These are phyloP conservation scores for Lasiosphaeria miniovina DNA, from an alignment of 495 filamentous ascomycete genomes.

Conservation along the genomic window DNA sequence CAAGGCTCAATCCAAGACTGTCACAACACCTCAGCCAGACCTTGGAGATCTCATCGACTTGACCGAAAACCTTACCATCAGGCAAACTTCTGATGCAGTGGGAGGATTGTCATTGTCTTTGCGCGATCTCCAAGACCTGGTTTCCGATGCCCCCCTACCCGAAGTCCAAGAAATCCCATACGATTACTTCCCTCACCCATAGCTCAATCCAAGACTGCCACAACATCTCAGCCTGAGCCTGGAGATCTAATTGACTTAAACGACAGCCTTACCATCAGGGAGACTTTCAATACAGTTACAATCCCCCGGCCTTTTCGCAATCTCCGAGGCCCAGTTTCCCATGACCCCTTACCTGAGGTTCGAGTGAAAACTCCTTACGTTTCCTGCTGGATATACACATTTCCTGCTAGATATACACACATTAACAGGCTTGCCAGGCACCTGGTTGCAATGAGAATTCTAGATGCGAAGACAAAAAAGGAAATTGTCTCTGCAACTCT, in stretches of 20 bases:
- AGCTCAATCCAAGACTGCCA: neutral
- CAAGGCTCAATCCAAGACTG: slow-evolving; percentile 1
- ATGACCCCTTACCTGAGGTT: neutral
- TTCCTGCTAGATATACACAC: too few species aligned
- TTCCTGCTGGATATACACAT: too few species aligned
- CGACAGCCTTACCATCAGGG: neutral
- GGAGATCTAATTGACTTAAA: neutral
- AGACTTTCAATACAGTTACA: neutral
- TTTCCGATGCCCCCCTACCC: neutral
- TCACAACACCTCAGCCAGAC: neutral
- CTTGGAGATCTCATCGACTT: neutral
- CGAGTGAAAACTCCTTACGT: too few species aligned
- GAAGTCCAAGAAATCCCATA: neutral
- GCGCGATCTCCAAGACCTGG: neutral
- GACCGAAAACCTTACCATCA: neutral
- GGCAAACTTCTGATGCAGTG: neutral
- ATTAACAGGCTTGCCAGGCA: too few species aligned
- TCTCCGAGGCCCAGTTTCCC: neutral
- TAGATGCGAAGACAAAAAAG: too few species aligned
- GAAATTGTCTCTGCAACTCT: too few species aligned
- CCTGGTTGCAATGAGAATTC: too few species aligned
- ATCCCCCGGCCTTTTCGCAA: neutral
- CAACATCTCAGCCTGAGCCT: neutral
- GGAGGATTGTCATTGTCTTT: neutral
- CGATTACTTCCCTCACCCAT: too few species aligned